phyloP scores from a whole-genome alignment of 306 rosid species.

The Canavalia gladiata region DNA sequence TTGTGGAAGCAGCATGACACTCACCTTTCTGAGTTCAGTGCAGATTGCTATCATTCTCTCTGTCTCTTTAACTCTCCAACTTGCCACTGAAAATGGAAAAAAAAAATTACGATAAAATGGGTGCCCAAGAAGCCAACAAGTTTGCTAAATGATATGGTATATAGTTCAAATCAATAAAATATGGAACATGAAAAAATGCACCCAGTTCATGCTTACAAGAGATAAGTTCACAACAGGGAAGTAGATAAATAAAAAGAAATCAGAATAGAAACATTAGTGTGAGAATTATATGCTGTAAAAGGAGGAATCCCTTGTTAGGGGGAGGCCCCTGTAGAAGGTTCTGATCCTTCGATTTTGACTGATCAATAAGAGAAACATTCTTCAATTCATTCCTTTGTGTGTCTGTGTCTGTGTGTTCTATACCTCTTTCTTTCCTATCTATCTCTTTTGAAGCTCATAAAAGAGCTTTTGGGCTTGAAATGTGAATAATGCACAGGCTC shows the following conservation, averaged over 20 bases:
- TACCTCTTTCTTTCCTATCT: too few species aligned
- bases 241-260: too few species aligned
- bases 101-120: slow-evolving; percentile 30
- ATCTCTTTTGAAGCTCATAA: too few species aligned
- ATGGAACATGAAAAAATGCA: slow-evolving; percentile 35
- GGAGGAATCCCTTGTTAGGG: too few species aligned
- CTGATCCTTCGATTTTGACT: too few species aligned
- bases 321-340: too few species aligned
- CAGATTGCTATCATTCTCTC: slow-evolving; percentile 99
- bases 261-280: too few species aligned
- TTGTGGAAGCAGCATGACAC: slow-evolving; percentile 38
- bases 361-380: too few species aligned
- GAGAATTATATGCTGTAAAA: too few species aligned
- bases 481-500: background rate
- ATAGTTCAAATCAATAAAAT: slow-evolving; percentile 14
- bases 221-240: background rate
- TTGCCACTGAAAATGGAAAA: slow-evolving; percentile 75
- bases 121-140: slow-evolving; percentile 12
- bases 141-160: slow-evolving; percentile 25
- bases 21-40: slow-evolving; percentile 97
- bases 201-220: slow-evolving; percentile 6
- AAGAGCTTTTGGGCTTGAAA: background rate
- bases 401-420: too few species aligned
- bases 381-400: too few species aligned
- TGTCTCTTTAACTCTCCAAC: slow-evolving; percentile 99